Conservation (phyloP, 2,329 filamentous ascomycete species). For the Cyphellophora europaea region DNA sequence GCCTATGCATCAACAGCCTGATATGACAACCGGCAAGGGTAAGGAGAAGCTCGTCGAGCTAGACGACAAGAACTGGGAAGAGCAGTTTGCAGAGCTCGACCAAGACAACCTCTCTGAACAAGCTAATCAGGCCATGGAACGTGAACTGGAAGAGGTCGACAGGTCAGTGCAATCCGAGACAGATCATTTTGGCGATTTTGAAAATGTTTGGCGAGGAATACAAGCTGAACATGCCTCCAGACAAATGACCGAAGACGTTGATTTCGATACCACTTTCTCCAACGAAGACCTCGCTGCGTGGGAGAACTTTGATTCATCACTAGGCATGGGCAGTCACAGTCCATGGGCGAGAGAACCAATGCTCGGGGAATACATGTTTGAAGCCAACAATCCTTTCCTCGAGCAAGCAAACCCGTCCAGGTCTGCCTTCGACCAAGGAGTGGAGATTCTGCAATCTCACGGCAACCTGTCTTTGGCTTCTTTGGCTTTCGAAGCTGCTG, state of each 20-base stretch:
- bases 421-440: constrained; percentile 75
- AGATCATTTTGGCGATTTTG: constrained; percentile 75
- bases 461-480: constrained; percentile 91
- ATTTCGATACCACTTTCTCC: constrained; percentile 48
- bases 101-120: constrained; percentile 47
- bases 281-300: constrained; percentile 72
- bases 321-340: constrained; percentile 55
- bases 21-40: constrained; percentile 57
- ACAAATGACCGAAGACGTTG: constrained; percentile 56
- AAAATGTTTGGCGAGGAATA: constrained; percentile 55
- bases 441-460: constrained; percentile 85
- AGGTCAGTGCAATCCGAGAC: constrained; percentile 66
- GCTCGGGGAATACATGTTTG: constrained; percentile 86
- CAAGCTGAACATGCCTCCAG: constrained; percentile 37
- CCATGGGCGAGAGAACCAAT: constrained; percentile 51
- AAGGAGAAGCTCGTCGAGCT: constrained; percentile 79
- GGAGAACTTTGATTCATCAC: constrained; percentile 55
- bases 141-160: constrained; percentile 83
- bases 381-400: constrained; percentile 85
- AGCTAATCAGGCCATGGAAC: constrained; percentile 68
- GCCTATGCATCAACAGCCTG: constrained; percentile 37
- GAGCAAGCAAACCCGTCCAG: constrained; percentile 52
- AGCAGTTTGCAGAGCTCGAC: constrained; percentile 72
- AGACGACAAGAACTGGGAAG: constrained; percentile 90
- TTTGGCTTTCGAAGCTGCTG: constrained; percentile 89